Base-by-base conservation (phyloP, 345 rosid genomes). In the Populus tremula region DNA sequence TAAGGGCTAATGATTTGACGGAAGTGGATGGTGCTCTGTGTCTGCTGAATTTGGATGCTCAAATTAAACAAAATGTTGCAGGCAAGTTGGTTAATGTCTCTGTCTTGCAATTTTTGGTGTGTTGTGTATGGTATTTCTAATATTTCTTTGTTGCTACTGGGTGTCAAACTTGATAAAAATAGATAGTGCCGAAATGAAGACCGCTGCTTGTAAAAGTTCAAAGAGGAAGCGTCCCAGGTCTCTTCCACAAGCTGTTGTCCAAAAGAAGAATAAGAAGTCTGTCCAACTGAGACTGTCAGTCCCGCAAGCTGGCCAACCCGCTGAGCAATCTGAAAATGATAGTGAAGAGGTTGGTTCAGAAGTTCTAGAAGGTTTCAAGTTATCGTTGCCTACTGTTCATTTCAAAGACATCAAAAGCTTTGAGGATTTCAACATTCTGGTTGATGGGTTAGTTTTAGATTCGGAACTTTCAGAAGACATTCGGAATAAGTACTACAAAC, bases 1-100 rank as follows among this genome's bases (percentile, higher is more conserved):
- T 89, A 84, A 91, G 87, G 82, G 88, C 90, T 20, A 83, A 87
- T 74, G 89, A 89, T 78, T 85, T 87, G 54, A 79, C 84, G 31
- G 94, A 91, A 76, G 85, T 91, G 53, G 92, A 91, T 73, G 92
- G 94, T 49, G 92, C 91, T 69, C 84, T 89, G 75, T 89, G 92
- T 78, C 91, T 89, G 36, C 88, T 91, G 39, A 88, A 86, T 87
- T 83, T 91, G 86, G 94, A 89, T 82, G 85, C 94, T 68, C 86
- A 80, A 61, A 71, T 81, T 11, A 85, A 90, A 68, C 88, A 81
- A 73, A 82, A 67, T 72, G 79, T 83, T 47, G 82, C 91, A 89
- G 92, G 94, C 83, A 85, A 79, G 89, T 80, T 72, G 38, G 38
- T 67, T 76, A 18, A 27, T 69, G 31, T 54, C 31, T 64, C 38